Conservation (phyloP, 106 monocot species). For the Triglochin maritima region DNA sequence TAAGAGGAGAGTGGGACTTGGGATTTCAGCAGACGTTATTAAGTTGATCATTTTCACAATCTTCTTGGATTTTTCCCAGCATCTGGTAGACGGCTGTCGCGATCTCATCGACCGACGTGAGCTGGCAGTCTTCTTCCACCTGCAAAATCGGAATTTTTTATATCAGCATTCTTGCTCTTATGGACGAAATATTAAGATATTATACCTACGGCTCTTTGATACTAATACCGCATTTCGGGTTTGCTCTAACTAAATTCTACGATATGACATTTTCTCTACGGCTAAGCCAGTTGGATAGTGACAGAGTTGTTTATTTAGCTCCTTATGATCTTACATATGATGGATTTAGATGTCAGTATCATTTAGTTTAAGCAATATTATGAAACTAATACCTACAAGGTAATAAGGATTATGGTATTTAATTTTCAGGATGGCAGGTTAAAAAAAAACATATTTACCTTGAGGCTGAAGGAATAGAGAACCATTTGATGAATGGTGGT, state of each 20-base stretch:
- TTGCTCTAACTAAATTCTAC: no score
- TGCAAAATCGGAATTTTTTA: slow-evolving; percentile 2
- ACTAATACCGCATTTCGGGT: no score
- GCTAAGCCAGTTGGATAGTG: no score
- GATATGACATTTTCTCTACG: no score
- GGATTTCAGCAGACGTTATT: not conserved
- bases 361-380: no score
- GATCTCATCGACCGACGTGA: slow-evolving; percentile 51
- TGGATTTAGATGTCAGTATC: no score
- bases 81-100: slow-evolving; percentile 45
- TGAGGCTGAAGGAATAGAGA: slow-evolving; percentile 78
- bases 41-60: slow-evolving; percentile 7
- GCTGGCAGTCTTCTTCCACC: slow-evolving; percentile 69
- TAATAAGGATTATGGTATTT: no score
- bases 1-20: not conserved
- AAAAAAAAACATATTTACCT: slow-evolving; percentile 15
- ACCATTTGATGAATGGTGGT: slow-evolving; percentile 44
- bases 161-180: not conserved
- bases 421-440: no score
- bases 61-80: slow-evolving; percentile 33
- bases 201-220: not conserved
- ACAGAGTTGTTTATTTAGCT: no score
- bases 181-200: not conserved
- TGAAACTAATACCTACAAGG: no score
- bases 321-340: no score